Base-by-base conservation (phyloP, 2,329 filamentous ascomycete genomes). In the Phaeoacremonium minimum region DNA sequence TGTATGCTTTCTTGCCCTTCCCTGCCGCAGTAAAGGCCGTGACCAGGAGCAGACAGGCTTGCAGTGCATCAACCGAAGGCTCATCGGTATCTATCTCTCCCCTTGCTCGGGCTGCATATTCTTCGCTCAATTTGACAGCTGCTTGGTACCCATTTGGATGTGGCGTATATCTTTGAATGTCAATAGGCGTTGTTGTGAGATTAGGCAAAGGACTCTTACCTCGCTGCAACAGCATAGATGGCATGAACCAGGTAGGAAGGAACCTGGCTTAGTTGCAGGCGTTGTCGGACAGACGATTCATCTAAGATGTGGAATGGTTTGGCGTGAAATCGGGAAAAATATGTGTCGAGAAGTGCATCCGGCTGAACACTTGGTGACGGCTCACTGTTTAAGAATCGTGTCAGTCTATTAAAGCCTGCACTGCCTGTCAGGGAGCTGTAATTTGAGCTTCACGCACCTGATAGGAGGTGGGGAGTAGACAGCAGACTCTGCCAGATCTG, bases 221-320 rank as follows among this genome's bases (percentile, higher is more conserved):
- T 75, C 8, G 78, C 68, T 37, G 76, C 75, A 33, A 85, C 69
- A 13, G 78, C 77, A 46, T 73, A 82, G 33, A 83, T 74, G 7
- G 76, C 73, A 49, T 72, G 64, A 6, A 73, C 55, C 29, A 80
- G 59, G 46, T 72, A 76, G 16, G 52, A 48, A 4, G 77, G 73
- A 4, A 91, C 62, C 49, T 86, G 82, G 33, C 80, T 80, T 8
- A 80, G 61, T 47, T 86, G 82, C 44, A 88, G 63, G 16, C 81
- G 73, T 58, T 90, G 85, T 38, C 87, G 74, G 8, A 85, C 81
- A 0, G 75, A 78, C 1, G 80, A 69, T 58, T 95, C 87, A 52
- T 94, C 87, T 4, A 95, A 67, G 35, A 94, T 82, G 51, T 86
- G 80, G 47, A 85, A 93, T 2, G 87, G 86, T 52, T 89, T 91